phyloP scores from a whole-genome alignment of 208 protist species.

The Trypanosoma boissoni region DNA sequence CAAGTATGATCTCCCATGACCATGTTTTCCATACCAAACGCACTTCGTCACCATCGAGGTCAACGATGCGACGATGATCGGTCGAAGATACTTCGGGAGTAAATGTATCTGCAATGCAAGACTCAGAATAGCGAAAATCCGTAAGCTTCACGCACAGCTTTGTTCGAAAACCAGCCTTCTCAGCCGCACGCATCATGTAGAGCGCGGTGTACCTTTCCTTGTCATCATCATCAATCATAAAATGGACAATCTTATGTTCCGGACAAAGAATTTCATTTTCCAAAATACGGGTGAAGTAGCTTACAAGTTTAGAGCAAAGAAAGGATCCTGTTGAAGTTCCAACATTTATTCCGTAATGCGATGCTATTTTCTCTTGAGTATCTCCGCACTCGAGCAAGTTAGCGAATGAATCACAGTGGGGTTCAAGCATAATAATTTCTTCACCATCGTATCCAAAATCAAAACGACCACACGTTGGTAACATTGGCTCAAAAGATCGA shows the following conservation, averaged over 20 bases:
- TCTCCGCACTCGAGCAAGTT: slow-evolving; percentile 76
- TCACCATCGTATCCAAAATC: slow-evolving; percentile 81
- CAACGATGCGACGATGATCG: slow-evolving; percentile 49
- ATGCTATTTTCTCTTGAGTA: slow-evolving; percentile 81
- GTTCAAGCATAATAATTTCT: slow-evolving; percentile 67
- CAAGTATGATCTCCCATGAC: slow-evolving; percentile 82
- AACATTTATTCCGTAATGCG: slow-evolving; percentile 49
- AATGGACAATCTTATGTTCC: slow-evolving; percentile 58
- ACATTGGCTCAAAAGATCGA: slow-evolving; percentile 51
- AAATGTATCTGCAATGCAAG: slow-evolving; percentile 11
- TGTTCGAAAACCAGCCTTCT: slow-evolving; percentile 53
- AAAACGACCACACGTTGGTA: slow-evolving; percentile 60
- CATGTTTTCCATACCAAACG: slow-evolving; percentile 86
- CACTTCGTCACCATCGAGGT: slow-evolving; percentile 63
- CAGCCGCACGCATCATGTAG: slow-evolving; percentile 65
- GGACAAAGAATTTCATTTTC: slow-evolving; percentile 46
- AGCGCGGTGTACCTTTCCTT: slow-evolving; percentile 80
- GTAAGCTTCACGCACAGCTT: slow-evolving; percentile 64
- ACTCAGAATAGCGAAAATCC: slow-evolving; percentile 40
- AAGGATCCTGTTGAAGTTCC: slow-evolving; percentile 73
- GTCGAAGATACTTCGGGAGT: slow-evolving; percentile 23
- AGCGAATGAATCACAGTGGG: slow-evolving; percentile 80
- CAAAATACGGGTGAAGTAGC: slow-evolving; percentile 47
- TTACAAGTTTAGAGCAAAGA: slow-evolving; percentile 45
- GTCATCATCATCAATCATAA: slow-evolving; percentile 85